Percentiles rank a stretch among this genome's conserved stretches.
Evolutionary conservation across 345 rosid species (phyloP).

Genomic region (Populus tremula): DNA sequence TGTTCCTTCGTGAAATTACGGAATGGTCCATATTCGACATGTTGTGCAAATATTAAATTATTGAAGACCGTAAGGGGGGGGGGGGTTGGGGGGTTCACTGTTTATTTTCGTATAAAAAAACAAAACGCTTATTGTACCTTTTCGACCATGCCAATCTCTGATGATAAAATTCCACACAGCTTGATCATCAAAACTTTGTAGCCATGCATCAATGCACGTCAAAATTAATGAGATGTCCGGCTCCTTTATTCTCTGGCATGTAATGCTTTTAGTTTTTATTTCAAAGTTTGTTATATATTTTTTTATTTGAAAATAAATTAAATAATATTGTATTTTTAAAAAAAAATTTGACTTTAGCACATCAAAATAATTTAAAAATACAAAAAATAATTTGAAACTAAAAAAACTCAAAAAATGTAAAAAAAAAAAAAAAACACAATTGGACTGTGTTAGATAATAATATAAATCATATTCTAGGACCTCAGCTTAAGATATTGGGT

Average conservation of each 20-base stretch:
- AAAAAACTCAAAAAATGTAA: too few species aligned
- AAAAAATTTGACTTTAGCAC: too few species aligned
- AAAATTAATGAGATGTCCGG: not conserved
- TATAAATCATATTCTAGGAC: too few species aligned
- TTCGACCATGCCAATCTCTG: not conserved
- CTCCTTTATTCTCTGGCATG: too few species aligned
- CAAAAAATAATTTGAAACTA: too few species aligned
- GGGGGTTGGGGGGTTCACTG: accelerated
- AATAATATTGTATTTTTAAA: too few species aligned
- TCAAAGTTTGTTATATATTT: too few species aligned
- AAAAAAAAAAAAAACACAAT: too few species aligned
- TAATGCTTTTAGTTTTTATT: not conserved
- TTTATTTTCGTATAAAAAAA: not conserved
- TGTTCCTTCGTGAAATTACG: not conserved
- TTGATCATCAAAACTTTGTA: not conserved
- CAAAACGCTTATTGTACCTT: not conserved
- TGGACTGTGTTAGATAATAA: too few species aligned
- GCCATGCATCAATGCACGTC: not conserved
- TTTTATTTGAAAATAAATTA: too few species aligned
- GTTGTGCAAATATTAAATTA: not conserved
- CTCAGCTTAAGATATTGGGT: too few species aligned
- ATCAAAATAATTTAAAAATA: too few species aligned
- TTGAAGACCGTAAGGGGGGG: not conserved
- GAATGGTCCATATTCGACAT: not conserved
- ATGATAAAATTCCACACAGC: not conserved